Evolutionary conservation across 106 monocot genomes (phyloP).

Genomic region (Dactylorhiza incarnata): DNA sequence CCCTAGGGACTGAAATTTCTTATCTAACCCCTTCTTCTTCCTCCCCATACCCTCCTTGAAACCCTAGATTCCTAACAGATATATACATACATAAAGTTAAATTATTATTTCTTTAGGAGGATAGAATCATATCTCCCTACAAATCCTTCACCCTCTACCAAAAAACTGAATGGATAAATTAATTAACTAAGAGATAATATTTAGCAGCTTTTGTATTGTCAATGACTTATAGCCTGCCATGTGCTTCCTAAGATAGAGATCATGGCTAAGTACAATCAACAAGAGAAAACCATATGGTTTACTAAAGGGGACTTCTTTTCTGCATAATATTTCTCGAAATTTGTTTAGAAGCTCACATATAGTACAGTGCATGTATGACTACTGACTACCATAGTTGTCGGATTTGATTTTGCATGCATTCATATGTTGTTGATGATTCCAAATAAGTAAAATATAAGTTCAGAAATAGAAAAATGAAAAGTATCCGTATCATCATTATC

Average conservation of each 20-base stretch:
- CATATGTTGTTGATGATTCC: too few relatives aligned
- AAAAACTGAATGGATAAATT: not conserved
- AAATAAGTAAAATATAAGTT: not conserved
- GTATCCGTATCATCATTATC: not conserved
- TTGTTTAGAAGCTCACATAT: not conserved
- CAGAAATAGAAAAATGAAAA: not conserved
- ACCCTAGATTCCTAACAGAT: too few relatives aligned
- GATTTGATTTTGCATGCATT: too few relatives aligned
- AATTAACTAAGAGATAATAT: not conserved
- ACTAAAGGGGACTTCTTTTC: not conserved
- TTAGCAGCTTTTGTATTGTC: too few relatives aligned
- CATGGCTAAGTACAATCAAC: not conserved
- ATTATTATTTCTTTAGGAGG: too few relatives aligned
- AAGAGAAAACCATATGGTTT: not conserved
- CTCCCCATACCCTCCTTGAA: too few relatives aligned
- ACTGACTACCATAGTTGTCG: not conserved
- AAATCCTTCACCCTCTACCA: too few relatives aligned
- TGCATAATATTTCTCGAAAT: not conserved
- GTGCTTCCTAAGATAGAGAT: not conserved
- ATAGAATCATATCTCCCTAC: too few relatives aligned
- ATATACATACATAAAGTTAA: too few relatives aligned
- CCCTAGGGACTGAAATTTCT: too few relatives aligned
- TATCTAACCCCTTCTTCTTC: too few relatives aligned
- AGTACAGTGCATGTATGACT: not conserved
- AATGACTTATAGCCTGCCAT: not conserved